These are phyloP conservation scores for Clavariopsis aquatica DNA, from an alignment of 495 filamentous ascomycete species.

Conservation along the genomic window DNA sequence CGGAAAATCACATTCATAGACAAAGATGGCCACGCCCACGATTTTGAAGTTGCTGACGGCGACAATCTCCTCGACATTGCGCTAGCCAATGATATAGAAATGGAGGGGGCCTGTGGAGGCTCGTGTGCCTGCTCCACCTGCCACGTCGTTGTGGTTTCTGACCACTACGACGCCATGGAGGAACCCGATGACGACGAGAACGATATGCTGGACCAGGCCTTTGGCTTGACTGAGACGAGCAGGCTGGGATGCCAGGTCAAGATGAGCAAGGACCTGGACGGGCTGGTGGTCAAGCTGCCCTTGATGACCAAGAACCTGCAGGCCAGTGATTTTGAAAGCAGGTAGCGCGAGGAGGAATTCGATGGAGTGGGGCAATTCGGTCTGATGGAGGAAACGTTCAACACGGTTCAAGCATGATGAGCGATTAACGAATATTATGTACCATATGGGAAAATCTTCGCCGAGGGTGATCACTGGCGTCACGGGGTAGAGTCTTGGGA, in stretches of 20 bases:
- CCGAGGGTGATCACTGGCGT: slow-evolving; percentile 6
- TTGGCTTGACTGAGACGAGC: slow-evolving; percentile 93
- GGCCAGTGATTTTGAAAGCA: slow-evolving; percentile 80
- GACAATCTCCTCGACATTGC: slow-evolving; percentile 95
- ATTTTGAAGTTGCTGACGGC: slow-evolving; percentile 76
- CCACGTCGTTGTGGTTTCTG: slow-evolving; percentile 85
- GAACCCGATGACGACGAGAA: slow-evolving; percentile 98
- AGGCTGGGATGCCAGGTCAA: slow-evolving; percentile 91
- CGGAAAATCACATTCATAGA: slow-evolving; percentile 90
- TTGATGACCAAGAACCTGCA: slow-evolving; percentile 95
- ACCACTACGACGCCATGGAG: slow-evolving; percentile 85
- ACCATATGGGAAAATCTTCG: slow-evolving; percentile 18
- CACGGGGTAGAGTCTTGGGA: not conserved
- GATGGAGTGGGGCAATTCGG: not conserved
- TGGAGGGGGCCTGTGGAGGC: slow-evolving; percentile 97
- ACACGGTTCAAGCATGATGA: not conserved
- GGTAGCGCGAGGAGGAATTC: slow-evolving; percentile 23
- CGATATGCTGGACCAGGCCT: slow-evolving; percentile 97
- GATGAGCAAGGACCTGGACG: slow-evolving; percentile 88
- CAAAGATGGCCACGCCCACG: slow-evolving; percentile 77
- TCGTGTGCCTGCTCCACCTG: slow-evolving; percentile 97
- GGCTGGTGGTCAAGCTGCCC: slow-evolving; percentile 78
- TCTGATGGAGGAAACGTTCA: not conserved
- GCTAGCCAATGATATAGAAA: slow-evolving; percentile 91
- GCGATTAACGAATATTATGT: not conserved